Base-by-base conservation (phyloP, 768 basidiomycete genomes). In the Tulasnella sp. region DNA sequence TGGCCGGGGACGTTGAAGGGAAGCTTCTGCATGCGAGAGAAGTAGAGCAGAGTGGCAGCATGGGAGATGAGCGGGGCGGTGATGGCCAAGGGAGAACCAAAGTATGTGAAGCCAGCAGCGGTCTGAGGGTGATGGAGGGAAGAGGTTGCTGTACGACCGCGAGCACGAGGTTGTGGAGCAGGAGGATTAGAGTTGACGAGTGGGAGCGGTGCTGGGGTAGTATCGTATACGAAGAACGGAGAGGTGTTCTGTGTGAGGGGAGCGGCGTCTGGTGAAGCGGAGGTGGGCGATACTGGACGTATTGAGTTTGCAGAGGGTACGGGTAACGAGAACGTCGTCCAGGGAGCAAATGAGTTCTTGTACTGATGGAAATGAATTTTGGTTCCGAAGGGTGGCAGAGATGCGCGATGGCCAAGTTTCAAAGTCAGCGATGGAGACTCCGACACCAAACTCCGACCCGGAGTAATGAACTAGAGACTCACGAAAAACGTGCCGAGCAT, bases 21-120 rank as follows among this genome's bases (percentile, higher is more conserved):
- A 40, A 36, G 71, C 39, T 42, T 21, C 46, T 81, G 80, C 21
- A 81, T 46, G 31, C 80, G 44, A 16, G 80, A 74, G 39, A 81
- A 75, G 56, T 74, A 81, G 31, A 71, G 34, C 18, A 81, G 80
- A 21, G 71, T 74, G 16, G 80, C 80, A 27, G 80, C 80, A 27
- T 81, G 80, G n/a, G 74, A 31, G 16, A 80, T n/a, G 31, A 81
- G 52, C 18, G 80, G 80, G 9, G 80, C 52, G n/a, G 72, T 58
- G 38, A 81, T 21, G 1, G 12, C 24, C 19, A 81, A 31, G 0
- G 80, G 80, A 0, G n/a, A 38, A 34, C 80, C 80, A 40, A 78
- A 52, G 68, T 81, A 81, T 4, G 36, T 34, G 40, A 44, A 40
- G 7, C 77, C 56, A n/a, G 39, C 31, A 52, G 52, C 52, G 24